Evolutionary conservation across 1,139 yeast genomes (phyloP), one percentile per base, ranked within the genome.

Genomic region (Wickerhamomyces sp.): DNA sequence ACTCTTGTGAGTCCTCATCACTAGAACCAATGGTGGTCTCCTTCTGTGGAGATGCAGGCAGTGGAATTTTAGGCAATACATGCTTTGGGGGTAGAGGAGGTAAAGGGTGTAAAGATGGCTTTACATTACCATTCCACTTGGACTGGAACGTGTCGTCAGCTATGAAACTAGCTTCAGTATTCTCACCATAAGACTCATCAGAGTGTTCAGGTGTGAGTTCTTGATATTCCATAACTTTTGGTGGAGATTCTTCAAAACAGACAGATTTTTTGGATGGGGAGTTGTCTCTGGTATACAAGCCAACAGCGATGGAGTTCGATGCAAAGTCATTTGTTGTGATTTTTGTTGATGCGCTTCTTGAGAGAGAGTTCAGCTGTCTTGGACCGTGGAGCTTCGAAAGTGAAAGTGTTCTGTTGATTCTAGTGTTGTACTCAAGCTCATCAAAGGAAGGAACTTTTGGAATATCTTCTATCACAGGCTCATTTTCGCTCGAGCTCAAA

Each of bases 141-240:
- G 49, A 45, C 16, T 42, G 40, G 29, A 49, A 40, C 1, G 47
- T 41, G 3, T 46, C 48, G 12, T 44, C 45, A 8, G 45, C 45
- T 8, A 35, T 38, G 13, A 44, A 49, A 8, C 44, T 50, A 5
- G 51, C 51, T 8, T 47, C 49, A 4, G 46, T 43, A 6, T 47
- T 49, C 14, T 48, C 54, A 9, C 13, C n/a, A 9, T 35, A 24
- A 2, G 47, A 46, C 6, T 55, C 53, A 23, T 59, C 61, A 4
- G 62, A 55, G 31, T 57, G 26, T 16, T 67, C 69, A 1, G 68
- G 66, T 2, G 67, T 61, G 20, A 49, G 44, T 17, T 60, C 53
- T 28, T 66, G 69, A 45, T 65, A 69, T 40, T 67, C 68, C 27
- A 69, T 55, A 10, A 68, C 60, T 43, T 68, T 51, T 34, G 55